Base-by-base conservation (phyloP, 805 yeast species). In the Grigorovia transvaalensis region DNA sequence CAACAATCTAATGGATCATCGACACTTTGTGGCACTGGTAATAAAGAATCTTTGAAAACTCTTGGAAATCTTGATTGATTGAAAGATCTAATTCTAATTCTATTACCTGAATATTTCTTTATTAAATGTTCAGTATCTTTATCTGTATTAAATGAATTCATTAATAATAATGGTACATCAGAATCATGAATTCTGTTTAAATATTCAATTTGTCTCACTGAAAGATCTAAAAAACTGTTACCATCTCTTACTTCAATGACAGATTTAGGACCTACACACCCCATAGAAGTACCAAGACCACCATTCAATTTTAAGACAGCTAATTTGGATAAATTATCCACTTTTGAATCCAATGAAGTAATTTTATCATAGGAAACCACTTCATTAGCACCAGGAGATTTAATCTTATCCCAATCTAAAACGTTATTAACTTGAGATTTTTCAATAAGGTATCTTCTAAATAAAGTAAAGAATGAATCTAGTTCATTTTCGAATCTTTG, bases 261-360 rank as follows among this genome's bases (percentile, higher is more conserved):
- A 29, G 96, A 87, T 53, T 59, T 59, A 57, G 99, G 99, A 53
- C 99, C 99, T 56, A 93, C 97, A 75, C 99, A 93, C 53, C 99
- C 99, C 99, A 93, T 93, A 9, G 98, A 91, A 19, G 99, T 93
- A 67, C 99, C 99, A 61, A 93, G 78, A 45, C 99, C 99, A 76
- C 99, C 99, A 68, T 93, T 93, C 69, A 93, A 79, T 74, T 93
- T 93, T 71, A 93, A 78, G 44, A 93, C 99, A 9, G 97, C 98
- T 68, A 93, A 79, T 71, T 90, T 90, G 60, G 81, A 71, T 63
- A 93, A 76, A 53, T 69, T 73, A 47, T 72, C 74, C 13, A 70
- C 63, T 23, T 59, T 51, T 29, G 19, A 30, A n/a, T 38, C 46
- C 15, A 19, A 20, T 27, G 48, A 42, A 12, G 52, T 47, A 57